Base-by-base conservation (phyloP, 192 early-diverging fungal genomes). In the Coemansia erecta region DNA sequence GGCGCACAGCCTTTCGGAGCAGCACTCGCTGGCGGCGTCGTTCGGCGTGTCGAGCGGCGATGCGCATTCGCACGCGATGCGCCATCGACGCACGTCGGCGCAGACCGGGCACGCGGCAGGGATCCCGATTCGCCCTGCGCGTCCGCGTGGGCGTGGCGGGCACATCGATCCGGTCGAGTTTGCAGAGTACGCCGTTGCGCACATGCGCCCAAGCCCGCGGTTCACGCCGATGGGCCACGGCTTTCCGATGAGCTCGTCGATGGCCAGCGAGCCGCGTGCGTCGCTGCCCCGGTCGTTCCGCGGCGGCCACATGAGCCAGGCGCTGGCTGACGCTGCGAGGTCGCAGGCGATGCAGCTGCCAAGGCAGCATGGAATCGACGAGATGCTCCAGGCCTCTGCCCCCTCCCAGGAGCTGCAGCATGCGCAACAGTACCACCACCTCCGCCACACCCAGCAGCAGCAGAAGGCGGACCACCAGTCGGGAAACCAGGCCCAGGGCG, bases 181-280 rank as follows among this genome's bases (percentile, higher is more conserved):
- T 61, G 68, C 68, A 47, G 68, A 70, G 68, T 70, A 70, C 51
- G 68, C 68, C 0, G 68, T 70, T 4, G 60, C 68, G 14, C 68
- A 70, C 45, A 70, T 70, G 68, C 68, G 68, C 3, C 68, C 60
- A 24, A 70, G 68, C 55, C 58, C 70, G 22, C 70, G 70, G 24
- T 72, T 72, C 42, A 72, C 70, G 48, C 63, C 63, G 8, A 72
- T 72, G 59, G 70, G 70, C 23, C 70, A 65, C 26, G 63, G 59
- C 21, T 58, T 61, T 42, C 63, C 63, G 44, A 15, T 64, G n/a
- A 40, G 62, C 47, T 53, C 55, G 45, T 60, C 63, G 8, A 26
- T 49, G 28, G 46, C 63, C 55, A 59, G 63, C 56, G 70, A 66
- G 47, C 60, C 63, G 44, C 70, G 60, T 44, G 48, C 57, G 41